phyloP scores from a whole-genome alignment of 2,329 filamentous ascomycete species.

The Endoconidiophora polonica region DNA sequence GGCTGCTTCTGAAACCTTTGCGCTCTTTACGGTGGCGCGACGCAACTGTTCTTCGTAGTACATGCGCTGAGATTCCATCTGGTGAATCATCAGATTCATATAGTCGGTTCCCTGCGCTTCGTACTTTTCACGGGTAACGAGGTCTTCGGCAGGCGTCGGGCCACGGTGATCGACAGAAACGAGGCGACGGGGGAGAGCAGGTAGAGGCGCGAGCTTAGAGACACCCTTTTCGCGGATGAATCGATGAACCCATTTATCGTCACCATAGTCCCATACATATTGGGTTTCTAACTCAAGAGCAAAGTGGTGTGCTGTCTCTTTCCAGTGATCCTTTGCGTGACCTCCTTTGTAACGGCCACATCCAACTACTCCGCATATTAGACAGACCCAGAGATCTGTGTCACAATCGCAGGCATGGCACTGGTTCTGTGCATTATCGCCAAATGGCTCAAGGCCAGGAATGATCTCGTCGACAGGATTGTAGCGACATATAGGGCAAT shows the following conservation, averaged over 20 bases:
- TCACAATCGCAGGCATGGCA: constrained; percentile 69
- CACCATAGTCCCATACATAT: constrained; percentile 94
- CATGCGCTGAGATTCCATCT: constrained; percentile 78
- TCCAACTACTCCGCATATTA: constrained; percentile 83
- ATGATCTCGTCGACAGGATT: constrained; percentile 40
- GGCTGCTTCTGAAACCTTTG: constrained; percentile 51
- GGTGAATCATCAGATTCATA: constrained; percentile 78
- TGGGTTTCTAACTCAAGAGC: constrained; percentile 86
- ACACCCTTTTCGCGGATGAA: constrained; percentile 88
- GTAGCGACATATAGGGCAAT: constrained; percentile 88
- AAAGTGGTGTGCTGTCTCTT: constrained; percentile 76
- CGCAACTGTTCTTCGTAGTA: constrained; percentile 91
- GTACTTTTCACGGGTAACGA: constrained; percentile 51
- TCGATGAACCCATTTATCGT: constrained; percentile 88
- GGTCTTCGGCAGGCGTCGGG: constrained; percentile 32
- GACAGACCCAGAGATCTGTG: constrained; percentile 82
- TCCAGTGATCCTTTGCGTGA: constrained; percentile 87
- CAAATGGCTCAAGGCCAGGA: constrained; percentile 29
- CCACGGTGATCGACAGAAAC: background rate
- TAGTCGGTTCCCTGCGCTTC: constrained; percentile 83
- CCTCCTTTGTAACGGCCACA: constrained; percentile 90
- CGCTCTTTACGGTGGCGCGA: constrained; percentile 78
- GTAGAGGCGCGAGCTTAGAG: constrained; percentile 83
- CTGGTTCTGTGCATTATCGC: constrained; percentile 45
- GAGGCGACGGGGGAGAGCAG: constrained; percentile 24